phyloP scores from a whole-genome alignment of 208 protist species.

The Leishmania mexicana region DNA sequence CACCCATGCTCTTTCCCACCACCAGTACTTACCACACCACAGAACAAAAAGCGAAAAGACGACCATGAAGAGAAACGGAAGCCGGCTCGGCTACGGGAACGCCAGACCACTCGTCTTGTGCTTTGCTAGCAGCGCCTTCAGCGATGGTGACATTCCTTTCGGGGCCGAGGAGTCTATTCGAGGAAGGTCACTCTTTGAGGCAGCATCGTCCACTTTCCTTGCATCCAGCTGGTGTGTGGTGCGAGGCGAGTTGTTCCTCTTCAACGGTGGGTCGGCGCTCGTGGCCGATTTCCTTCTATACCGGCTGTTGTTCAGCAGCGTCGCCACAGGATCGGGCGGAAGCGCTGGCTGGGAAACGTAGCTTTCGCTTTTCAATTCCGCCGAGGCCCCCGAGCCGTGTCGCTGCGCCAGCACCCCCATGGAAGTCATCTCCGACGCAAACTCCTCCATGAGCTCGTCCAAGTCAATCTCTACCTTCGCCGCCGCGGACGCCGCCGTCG shows the following conservation, averaged over 20 bases:
- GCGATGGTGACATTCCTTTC: constrained; percentile 59
- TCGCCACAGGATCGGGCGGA: constrained; percentile 38
- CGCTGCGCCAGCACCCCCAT: constrained; percentile 39
- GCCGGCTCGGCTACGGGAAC: constrained; percentile 20
- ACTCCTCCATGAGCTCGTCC: constrained; percentile 77
- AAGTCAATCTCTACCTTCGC: constrained; percentile 50
- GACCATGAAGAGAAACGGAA: not conserved
- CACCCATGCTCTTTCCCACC: not conserved
- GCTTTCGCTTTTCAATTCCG: not conserved
- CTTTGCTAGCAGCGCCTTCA: constrained; percentile 69
- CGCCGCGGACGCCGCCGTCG: not conserved
- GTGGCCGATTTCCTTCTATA: constrained; percentile 50
- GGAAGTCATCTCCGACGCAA: constrained; percentile 65
- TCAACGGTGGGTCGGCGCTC: constrained; percentile 1
- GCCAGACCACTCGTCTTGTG: constrained; percentile 39
- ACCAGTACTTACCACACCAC: not conserved
- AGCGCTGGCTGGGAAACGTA: constrained; percentile 2
- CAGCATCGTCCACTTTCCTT: constrained; percentile 16
- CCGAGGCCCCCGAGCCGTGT: constrained; percentile 1
- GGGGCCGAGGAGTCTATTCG: constrained; percentile 11
- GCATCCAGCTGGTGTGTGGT: not conserved
- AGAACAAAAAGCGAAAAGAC: not conserved
- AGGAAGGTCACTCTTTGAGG: constrained; percentile 13
- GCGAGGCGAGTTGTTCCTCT: constrained; percentile 3
- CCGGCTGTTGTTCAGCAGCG: constrained; percentile 63